A percentile compares a stretch with the other conserved stretches of the same genome.
phyloP scores from a whole-genome alignment of 345 rosid species.

The Cardamine chenopodiifolia region DNA sequence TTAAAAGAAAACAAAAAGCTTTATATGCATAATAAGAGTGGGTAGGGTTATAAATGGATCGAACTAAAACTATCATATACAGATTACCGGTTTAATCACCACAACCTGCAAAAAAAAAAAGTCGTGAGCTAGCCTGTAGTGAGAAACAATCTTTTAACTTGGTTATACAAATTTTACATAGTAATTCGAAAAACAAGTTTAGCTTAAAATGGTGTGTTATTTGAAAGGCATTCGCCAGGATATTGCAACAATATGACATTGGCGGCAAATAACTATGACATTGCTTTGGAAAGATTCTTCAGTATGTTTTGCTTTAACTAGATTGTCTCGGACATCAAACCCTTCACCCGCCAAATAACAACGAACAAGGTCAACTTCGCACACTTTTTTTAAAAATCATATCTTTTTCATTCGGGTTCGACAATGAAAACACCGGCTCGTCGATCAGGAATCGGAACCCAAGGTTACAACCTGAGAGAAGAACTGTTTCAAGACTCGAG shows the following conservation, averaged over 20 bases:
- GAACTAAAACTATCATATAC: too few relatives aligned
- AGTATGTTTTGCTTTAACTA: background rate
- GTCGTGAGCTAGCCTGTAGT: too few relatives aligned
- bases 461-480: conserved; percentile 6
- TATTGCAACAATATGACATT: background rate
- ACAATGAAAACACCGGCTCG: conserved; percentile 40
- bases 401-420: background rate
- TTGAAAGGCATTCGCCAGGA: background rate
- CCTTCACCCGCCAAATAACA: conserved; percentile 41
- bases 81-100: too few relatives aligned
- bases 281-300: background rate
- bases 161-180: too few relatives aligned
- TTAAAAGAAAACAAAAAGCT: too few relatives aligned
- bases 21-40: background rate
- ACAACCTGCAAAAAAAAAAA: too few relatives aligned
- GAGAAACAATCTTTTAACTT: too few relatives aligned
- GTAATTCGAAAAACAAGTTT: too few relatives aligned
- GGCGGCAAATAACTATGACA: background rate
- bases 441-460: conserved; percentile 34
- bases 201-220: background rate
- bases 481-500: conserved; percentile 25
- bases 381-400: conserved; percentile 21
- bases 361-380: conserved; percentile 15
- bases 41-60: background rate
- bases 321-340: conserved; percentile 2